Evolutionary conservation across 768 basidiomycete species (phyloP), one percentile per base, ranked within the genome.

Genomic region (Auricularia sp.): DNA sequence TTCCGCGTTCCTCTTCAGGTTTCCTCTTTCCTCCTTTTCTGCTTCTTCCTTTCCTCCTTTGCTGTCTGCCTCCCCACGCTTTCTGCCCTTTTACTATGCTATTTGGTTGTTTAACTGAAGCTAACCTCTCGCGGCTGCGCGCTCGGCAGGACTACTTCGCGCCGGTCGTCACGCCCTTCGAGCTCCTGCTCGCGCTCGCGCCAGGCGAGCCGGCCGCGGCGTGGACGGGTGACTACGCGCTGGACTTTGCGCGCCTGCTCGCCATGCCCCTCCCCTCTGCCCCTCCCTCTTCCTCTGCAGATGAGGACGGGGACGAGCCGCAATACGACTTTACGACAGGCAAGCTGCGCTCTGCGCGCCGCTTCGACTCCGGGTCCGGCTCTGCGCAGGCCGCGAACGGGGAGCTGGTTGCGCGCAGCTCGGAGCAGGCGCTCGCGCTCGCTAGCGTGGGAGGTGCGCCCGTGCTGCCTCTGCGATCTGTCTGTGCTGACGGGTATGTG

Each of bases 141-240:
- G 24, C 24, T 24, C 24, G 24, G 24, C 1, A 97, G 90, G 95
- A 98, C 10, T 99, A 94, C 73, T 79, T 89, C 36, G 79, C 86
- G 29, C 95, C 96, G 0, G 97, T 99, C 58, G 81, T 99, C 35
- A 98, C 96, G 0, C 97, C 97, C 0, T 96, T 85, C 73, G 97
- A 99, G 72, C 80, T 97, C 18, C 84, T 88, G 68, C 75, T 95
- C 2, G 92, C 94, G 0, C 79, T 98, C 11, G 83, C 84, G 65
- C 39, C 44, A 0, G 79, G 80, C 1, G 84, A 87, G 62, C 83
- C 82, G 65, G 83, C 74, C 56, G 29, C 29, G 29, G 39, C 39
- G 39, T 96, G 87, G 92, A 88, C 83, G 2, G 90, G 86, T 3
- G 77, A 78, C 68, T 95, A 96, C 73, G 81, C 92, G 5, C 78